Evolutionary conservation across 495 filamentous ascomycete species (phyloP).

Genomic region (Daldinia childiae): DNA sequence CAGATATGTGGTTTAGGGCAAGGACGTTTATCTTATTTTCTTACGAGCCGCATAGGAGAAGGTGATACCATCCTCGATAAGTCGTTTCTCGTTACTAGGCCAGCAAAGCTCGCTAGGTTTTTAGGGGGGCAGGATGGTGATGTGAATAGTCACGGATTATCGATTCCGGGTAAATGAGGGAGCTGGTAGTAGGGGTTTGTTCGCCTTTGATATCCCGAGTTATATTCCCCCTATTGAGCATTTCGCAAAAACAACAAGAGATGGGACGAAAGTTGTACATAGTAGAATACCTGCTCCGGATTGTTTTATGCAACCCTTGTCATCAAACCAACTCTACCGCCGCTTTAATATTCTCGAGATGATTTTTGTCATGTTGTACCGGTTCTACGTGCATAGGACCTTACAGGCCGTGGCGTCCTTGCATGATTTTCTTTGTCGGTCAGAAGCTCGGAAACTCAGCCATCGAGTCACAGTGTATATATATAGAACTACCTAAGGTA

Average conservation of each 20-base stretch:
- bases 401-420: constrained; percentile 18
- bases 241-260: constrained; percentile 8
- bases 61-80: constrained; percentile 41
- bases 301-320: constrained; percentile 13
- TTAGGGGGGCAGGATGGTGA: constrained; percentile 10
- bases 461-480: constrained; percentile 2
- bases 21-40: constrained; percentile 19
- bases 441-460: background rate
- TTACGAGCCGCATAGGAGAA: constrained; percentile 16
- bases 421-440: constrained; percentile 14
- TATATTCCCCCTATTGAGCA: constrained; percentile 9
- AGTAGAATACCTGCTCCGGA: constrained; percentile 17
- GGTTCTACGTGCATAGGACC: background rate
- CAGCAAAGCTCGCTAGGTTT: constrained; percentile 18
- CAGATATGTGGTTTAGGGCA: constrained; percentile 33
- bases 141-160: constrained; percentile 9
- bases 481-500: constrained; percentile 3
- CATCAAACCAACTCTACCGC: background rate
- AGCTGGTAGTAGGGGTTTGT: constrained; percentile 1
- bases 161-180: constrained; percentile 9
- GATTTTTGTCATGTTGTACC: background rate
- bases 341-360: background rate
- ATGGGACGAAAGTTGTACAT: constrained; percentile 22
- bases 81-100: constrained; percentile 13
- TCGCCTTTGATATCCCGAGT: constrained; percentile 13